These are phyloP conservation scores for Garcia nutans DNA, from an alignment of 345 rosid species.

Conservation along the genomic window DNA sequence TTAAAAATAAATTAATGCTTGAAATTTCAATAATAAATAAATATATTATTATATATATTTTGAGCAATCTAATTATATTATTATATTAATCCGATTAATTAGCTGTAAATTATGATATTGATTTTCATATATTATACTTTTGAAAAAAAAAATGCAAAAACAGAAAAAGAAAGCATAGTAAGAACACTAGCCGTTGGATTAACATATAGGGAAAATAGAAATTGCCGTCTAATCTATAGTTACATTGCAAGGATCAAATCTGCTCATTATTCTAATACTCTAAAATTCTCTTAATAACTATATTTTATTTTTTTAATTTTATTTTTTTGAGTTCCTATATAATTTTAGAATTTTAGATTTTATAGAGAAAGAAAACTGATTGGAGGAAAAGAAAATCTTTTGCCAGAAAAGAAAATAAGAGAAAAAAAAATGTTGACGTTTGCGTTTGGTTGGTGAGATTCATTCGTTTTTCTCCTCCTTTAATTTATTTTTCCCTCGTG, in stretches of 20 bases:
- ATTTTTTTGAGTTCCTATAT: too few relatives aligned
- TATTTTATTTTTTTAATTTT: too few relatives aligned
- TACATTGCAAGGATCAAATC: too few relatives aligned
- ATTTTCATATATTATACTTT: too few relatives aligned
- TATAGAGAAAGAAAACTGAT: not conserved
- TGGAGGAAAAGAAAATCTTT: not conserved
- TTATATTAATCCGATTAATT: too few relatives aligned
- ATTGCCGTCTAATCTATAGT: not conserved
- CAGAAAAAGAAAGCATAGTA: not conserved
- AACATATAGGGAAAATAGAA: not conserved
- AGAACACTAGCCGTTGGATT: not conserved
- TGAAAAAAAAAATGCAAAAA: too few relatives aligned
- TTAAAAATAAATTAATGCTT: too few relatives aligned
- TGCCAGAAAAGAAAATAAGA: slow-evolving; percentile 10
- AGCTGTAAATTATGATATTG: too few relatives aligned
- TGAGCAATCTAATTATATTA: too few relatives aligned
- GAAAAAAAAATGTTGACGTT: not conserved
- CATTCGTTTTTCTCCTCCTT: not conserved
- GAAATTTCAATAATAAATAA: too few relatives aligned
- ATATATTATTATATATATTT: too few relatives aligned
- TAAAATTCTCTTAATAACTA: not conserved
- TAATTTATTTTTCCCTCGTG: not conserved
- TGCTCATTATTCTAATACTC: not conserved
- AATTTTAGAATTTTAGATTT: not conserved
- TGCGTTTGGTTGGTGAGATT: slow-evolving; percentile 6